A percentile compares a stretch with the other conserved stretches of the same genome.
Evolutionary conservation across 2,329 filamentous ascomycete genomes (phyloP).

Genomic region (Microcyclospora tardicrescens): DNA sequence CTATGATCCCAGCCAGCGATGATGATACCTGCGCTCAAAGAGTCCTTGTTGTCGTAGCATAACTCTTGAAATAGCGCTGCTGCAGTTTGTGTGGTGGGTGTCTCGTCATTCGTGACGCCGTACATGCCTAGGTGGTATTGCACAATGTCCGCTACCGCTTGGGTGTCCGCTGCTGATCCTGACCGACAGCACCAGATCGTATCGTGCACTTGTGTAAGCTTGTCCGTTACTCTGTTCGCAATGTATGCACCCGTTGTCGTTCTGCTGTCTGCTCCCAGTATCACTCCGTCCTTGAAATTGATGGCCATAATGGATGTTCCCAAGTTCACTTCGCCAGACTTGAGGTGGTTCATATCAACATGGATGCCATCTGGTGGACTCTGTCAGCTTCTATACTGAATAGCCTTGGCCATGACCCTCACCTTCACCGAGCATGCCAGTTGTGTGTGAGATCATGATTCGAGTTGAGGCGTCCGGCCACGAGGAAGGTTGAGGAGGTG

Average conservation of each 20-base stretch:
- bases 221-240: slow-evolving; percentile 97
- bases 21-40: slow-evolving; percentile 84
- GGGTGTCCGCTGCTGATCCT: slow-evolving; percentile 91
- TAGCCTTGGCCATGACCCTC: slow-evolving; percentile 2
- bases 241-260: slow-evolving; percentile 98
- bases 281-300: slow-evolving; percentile 97
- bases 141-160: slow-evolving; percentile 95
- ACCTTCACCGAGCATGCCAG: slow-evolving; percentile 30
- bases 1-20: slow-evolving; percentile 96
- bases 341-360: slow-evolving; percentile 95
- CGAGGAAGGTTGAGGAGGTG: not conserved
- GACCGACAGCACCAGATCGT: slow-evolving; percentile 99
- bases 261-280: slow-evolving; percentile 92
- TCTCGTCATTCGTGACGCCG: slow-evolving; percentile 75
- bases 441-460: slow-evolving; percentile 24
- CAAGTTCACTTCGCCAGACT: slow-evolving; percentile 97
- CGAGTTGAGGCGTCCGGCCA: not conserved
- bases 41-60: slow-evolving; percentile 96
- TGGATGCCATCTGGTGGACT: slow-evolving; percentile 78
- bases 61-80: slow-evolving; percentile 95
- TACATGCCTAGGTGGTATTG: slow-evolving; percentile 93
- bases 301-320: slow-evolving; percentile 99
- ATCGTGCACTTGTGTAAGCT: slow-evolving; percentile 95
- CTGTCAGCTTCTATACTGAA: slow-evolving; percentile 7
- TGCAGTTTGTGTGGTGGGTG: slow-evolving; percentile 86